Evolutionary conservation across 805 yeast genomes (phyloP).

Genomic region (Candida patagonica): DNA sequence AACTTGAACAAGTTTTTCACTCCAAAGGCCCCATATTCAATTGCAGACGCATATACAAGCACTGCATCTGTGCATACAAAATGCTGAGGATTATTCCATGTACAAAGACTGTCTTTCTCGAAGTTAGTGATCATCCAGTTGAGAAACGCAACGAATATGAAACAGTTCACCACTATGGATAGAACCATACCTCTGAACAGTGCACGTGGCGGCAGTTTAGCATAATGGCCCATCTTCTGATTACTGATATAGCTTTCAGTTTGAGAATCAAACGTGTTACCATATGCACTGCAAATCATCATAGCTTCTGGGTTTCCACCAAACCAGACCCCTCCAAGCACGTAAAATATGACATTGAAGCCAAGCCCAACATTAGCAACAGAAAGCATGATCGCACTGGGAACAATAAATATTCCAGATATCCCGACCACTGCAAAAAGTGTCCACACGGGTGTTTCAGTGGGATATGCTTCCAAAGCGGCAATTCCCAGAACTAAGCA

Average conservation of each 20-base stretch:
- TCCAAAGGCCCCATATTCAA: conserved; percentile 3
- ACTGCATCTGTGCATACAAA: conserved; percentile 31
- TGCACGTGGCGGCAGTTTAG: conserved; percentile 35
- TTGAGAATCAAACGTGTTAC: conserved; percentile 43
- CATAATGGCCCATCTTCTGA: conserved; percentile 40
- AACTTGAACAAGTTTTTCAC: neutral
- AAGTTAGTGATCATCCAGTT: conserved; percentile 27
- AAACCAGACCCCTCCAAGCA: conserved; percentile 55
- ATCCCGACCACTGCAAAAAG: conserved; percentile 49
- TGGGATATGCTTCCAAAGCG: conserved; percentile 32
- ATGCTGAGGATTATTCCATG: conserved; percentile 27
- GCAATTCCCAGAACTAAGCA: conserved; percentile 37
- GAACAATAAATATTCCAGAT: conserved; percentile 49
- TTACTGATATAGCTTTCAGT: conserved; percentile 53
- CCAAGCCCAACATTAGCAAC: conserved; percentile 49
- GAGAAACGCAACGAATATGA: conserved; percentile 25
- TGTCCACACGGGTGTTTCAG: conserved; percentile 54
- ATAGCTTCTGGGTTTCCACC: conserved; percentile 53
- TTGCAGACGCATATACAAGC: conserved; percentile 42
- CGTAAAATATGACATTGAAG: conserved; percentile 53
- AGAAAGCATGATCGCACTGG: conserved; percentile 51
- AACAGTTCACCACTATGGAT: conserved; percentile 31
- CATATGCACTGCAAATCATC: conserved; percentile 40
- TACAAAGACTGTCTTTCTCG: conserved; percentile 36
- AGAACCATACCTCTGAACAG: conserved; percentile 33